Evolutionary conservation across 805 yeast genomes (phyloP).

Genomic region (Myxozyma vanderwaltii): DNA sequence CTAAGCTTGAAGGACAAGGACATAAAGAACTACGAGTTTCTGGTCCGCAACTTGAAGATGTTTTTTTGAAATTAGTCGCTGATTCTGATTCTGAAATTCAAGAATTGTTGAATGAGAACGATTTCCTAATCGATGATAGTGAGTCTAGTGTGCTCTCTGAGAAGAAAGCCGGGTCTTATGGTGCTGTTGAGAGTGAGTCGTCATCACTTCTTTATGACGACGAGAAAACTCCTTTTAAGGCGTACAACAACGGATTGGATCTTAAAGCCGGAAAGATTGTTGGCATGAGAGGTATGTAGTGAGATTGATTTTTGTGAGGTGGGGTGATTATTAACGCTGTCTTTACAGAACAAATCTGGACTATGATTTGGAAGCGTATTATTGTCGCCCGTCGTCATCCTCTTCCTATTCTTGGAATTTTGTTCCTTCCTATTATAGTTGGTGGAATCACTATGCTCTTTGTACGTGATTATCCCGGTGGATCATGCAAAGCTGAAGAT

Average conservation of each 20-base stretch:
- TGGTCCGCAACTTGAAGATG: conserved; percentile 44
- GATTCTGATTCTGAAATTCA: conserved; percentile 35
- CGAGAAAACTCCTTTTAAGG: conserved; percentile 18
- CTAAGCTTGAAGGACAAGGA: conserved; percentile 35
- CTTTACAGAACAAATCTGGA: conserved; percentile 35
- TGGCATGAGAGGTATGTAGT: conserved; percentile 24
- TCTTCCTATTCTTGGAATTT: conserved; percentile 36
- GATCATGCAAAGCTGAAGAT: conserved; percentile 29
- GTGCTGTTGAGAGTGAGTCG: conserved; percentile 12
- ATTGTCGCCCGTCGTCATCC: conserved; percentile 40
- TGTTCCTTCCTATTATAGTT: conserved; percentile 41
- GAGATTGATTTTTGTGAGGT: background rate
- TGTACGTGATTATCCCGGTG: conserved; percentile 31
- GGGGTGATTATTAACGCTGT: too few relatives aligned
- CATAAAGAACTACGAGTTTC: conserved; percentile 38
- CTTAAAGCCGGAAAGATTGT: conserved; percentile 26
- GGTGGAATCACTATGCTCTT: conserved; percentile 36
- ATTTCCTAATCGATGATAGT: conserved; percentile 18
- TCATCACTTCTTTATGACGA: conserved; percentile 7
- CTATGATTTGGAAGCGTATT: conserved; percentile 41
- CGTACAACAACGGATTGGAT: conserved; percentile 22
- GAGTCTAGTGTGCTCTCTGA: conserved; percentile 26
- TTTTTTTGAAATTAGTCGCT: conserved; percentile 40
- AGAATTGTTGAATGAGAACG: conserved; percentile 29
- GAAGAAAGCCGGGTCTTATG: conserved; percentile 20